A percentile compares a stretch with the other conserved stretches of the same genome.
Conservation (phyloP, 139 green algal genomes). For the Chlorella sp. region DNA sequence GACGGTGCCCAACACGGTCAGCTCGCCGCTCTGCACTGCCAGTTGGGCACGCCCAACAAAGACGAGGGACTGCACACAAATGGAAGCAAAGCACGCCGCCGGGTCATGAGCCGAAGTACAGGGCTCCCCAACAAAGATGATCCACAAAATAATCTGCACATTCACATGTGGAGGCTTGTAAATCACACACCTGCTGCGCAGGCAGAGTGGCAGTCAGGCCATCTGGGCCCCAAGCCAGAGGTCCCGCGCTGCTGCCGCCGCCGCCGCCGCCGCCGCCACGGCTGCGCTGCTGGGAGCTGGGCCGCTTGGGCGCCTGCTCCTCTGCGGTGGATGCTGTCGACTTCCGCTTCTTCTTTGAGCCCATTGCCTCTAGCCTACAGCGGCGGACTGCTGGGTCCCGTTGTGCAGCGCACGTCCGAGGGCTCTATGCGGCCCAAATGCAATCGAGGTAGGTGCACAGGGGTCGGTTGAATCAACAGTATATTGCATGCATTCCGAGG, state of each 20-base stretch:
- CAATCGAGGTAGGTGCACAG: neutral
- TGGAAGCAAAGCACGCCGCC: neutral
- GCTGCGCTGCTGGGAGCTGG: neutral
- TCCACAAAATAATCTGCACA: too few species aligned
- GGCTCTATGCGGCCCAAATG: neutral
- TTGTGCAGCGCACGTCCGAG: neutral
- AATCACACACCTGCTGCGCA: neutral
- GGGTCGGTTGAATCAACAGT: too few species aligned
- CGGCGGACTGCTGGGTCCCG: neutral
- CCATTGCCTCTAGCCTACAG: neutral
- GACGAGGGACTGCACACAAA: constrained; percentile 16
- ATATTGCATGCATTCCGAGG: neutral
- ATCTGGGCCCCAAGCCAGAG: neutral
- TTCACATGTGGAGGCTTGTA: neutral
- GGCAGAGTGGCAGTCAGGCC: constrained; percentile 15
- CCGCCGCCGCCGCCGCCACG: neutral
- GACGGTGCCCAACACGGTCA: neutral
- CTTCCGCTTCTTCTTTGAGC: constrained; percentile 31
- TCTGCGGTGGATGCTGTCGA: neutral
- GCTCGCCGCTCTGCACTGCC: constrained; percentile 34
- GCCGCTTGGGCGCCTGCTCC: constrained; percentile 13
- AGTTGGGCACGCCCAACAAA: constrained; percentile 20
- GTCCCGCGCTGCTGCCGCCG: neutral
- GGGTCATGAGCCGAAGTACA: neutral
- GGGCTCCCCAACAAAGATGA: too few species aligned